Base-by-base conservation (phyloP, 352 stramenopile genomes). In the Plasmopara viticola region DNA sequence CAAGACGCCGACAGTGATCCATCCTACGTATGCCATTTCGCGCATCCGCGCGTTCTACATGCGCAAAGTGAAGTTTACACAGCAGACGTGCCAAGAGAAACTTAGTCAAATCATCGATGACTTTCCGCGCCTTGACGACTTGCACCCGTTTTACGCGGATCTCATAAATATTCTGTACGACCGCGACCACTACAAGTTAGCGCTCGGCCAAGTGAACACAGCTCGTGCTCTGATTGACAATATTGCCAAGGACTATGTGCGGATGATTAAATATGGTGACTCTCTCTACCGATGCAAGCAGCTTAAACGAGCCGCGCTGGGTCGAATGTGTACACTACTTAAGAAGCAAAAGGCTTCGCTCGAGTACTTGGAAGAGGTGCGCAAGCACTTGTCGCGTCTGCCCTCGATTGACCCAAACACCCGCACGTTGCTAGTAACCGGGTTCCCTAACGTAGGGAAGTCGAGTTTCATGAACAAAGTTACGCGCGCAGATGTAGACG, bases 381-480 rank as follows among this genome's bases (percentile, higher is more conserved):
- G 97, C 51, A 99, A 99, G 80, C 97, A 99, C 68, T 83, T 99
- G 62, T 98, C 89, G 42, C 95, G 97, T 78, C 78, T 99, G 53
- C 97, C 97, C 43, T 97, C 96, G 9, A 96, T 99, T 53, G 96
- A 99, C 78, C 97, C 97, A 13, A 99, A 98, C 68, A 99, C 97
- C 29, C 88, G 97, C 41, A 99, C 97, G 30, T 71, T 99, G 44
- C 78, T 99, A 13, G 90, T 99, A 64, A 98, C 94, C 55, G 97
- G 97, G 39, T 99, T 97, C 66, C 97, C 97, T 20, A 99, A 99
- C 66, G 97, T 99, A n/a, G 97, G 97, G 50, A 99, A 99, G 78
- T 98, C 89, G 25, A 98, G 87, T 65, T 99, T 99, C 73, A 99
- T 99, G 97, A 99, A 99, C 87, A 99, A 99, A 77, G 97, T 99